Conservation (phyloP, 805 yeast genomes). For the Metschnikowia lachancei region DNA sequence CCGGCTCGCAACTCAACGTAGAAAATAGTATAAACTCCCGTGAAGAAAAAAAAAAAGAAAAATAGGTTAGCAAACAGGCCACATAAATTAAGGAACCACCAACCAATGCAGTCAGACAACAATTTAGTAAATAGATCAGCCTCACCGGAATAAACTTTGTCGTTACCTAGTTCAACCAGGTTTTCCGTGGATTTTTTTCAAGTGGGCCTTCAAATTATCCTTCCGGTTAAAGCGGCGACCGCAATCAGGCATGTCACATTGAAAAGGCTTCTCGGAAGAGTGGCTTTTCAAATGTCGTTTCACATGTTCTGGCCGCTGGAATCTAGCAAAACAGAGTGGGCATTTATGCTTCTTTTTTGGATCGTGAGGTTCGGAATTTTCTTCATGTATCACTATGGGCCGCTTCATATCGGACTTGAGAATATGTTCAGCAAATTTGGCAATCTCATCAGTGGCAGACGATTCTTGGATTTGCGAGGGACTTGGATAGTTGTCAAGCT, state of each 20-base stretch:
- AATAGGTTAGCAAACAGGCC: neutral
- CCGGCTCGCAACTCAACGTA: neutral
- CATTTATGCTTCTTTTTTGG: conserved; percentile 61
- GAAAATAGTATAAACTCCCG: neutral
- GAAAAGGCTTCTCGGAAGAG: conserved; percentile 55
- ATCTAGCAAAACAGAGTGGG: conserved; percentile 58
- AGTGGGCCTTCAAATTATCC: conserved; percentile 59
- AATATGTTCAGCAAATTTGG: conserved; percentile 22
- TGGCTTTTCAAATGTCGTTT: conserved; percentile 61
- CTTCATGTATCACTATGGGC: conserved; percentile 24
- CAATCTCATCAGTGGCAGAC: conserved; percentile 21
- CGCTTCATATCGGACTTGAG: conserved; percentile 22
- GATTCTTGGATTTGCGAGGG: conserved; percentile 19
- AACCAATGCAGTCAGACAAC: too few relatives aligned
- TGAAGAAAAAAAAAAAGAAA: neutral
- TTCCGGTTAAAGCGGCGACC: conserved; percentile 57
- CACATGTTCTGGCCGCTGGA: conserved; percentile 73
- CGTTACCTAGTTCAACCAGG: neutral
- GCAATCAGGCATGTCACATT: conserved; percentile 51
- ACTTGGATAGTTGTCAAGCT: conserved; percentile 14
- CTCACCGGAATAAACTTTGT: neutral
- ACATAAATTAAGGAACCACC: too few relatives aligned
- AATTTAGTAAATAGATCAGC: neutral
- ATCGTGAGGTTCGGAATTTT: conserved; percentile 36
- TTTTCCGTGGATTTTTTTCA: conserved; percentile 54